Evolutionary conservation across 2,329 filamentous ascomycete genomes (phyloP), one percentile per base, ranked within the genome.

Genomic region (Fusarium sp.): DNA sequence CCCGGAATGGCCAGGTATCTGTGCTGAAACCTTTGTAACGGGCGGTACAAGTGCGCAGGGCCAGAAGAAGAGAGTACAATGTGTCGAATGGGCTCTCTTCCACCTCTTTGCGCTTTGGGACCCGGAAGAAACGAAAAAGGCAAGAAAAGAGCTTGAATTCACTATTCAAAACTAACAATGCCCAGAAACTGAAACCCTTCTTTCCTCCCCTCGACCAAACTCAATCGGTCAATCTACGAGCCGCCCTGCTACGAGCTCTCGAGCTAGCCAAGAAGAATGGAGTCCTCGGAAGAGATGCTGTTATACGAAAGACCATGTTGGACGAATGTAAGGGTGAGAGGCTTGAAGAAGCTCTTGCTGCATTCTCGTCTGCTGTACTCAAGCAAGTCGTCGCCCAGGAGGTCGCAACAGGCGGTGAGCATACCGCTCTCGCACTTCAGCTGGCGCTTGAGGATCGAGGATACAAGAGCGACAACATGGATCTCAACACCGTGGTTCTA

Each of bases 281-380:
- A 28, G 81, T 89, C 1, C 81, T 98, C 8, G 91, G 92, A 4
- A 84, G 91, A 45, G 93, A 97, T 71, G 85, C 86, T 0, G 85
- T 96, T 1, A 78, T 98, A 29, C 87, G 95, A 47, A 97, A 97
- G 79, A 96, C 92, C 0, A 97, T 97, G 91, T 81, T 99, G 47
- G 95, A 99, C 73, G 94, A 99, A 70, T 99, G 95, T 78, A 93
- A 91, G 66, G 94, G 94, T 6, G 93, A 97, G 51, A 89, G 92
- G 63, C 86, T 98, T 51, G 93, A 93, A 73, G 95, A 99, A 72
- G 79, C 97, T 1, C 82, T 98, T 26, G 87, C 92, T 4, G 82
- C 87, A 1, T 96, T 99, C 70, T 97, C 94, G 1, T 91, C 91
- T 12, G 85, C 88, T 0, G 93, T 97, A 1, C 75, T 98, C 61